phyloP scores from a whole-genome alignment of 192 early-diverging fungal species.

The Entomortierella beljakovae region DNA sequence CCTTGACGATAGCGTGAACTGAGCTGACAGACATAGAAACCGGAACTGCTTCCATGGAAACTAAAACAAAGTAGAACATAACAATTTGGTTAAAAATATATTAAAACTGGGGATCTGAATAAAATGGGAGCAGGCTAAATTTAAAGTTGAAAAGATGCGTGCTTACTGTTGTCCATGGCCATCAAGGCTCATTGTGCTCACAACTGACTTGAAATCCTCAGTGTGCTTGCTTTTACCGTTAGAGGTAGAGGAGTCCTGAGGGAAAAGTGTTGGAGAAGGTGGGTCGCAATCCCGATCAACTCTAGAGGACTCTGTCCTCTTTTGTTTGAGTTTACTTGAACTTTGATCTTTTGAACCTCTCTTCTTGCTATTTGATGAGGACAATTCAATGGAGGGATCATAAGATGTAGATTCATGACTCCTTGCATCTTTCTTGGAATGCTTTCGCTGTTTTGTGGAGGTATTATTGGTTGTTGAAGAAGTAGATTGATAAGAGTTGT shows the following conservation, averaged over 20 bases:
- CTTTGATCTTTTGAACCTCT: slow-evolving; percentile 45
- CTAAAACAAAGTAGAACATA: slow-evolving; percentile 42
- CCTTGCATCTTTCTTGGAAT: slow-evolving; percentile 9
- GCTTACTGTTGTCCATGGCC: slow-evolving; percentile 70
- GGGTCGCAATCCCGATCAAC: slow-evolving; percentile 27
- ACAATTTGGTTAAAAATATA: background rate
- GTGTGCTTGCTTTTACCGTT: slow-evolving; percentile 5
- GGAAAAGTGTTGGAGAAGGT: slow-evolving; percentile 28
- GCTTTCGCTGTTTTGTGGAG: background rate
- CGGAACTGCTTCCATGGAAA: slow-evolving; percentile 80
- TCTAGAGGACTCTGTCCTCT: slow-evolving; percentile 31
- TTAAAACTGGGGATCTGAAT: no score
- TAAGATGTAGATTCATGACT: background rate
- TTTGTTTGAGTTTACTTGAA: slow-evolving; percentile 40
- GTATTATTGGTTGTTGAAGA: background rate
- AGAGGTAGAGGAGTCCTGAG: slow-evolving; percentile 24
- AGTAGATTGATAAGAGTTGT: slow-evolving; percentile 5
- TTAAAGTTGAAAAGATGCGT: slow-evolving; percentile 28
- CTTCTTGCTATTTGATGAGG: slow-evolving; percentile 26
- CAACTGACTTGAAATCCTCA: slow-evolving; percentile 65
- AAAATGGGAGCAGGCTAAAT: no score
- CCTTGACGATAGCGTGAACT: slow-evolving; percentile 69
- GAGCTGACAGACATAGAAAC: slow-evolving; percentile 78
- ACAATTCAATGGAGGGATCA: background rate
- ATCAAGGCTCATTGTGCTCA: slow-evolving; percentile 78